Base-by-base conservation (phyloP, 441 rosid species). In the Euphorbia corollata region DNA sequence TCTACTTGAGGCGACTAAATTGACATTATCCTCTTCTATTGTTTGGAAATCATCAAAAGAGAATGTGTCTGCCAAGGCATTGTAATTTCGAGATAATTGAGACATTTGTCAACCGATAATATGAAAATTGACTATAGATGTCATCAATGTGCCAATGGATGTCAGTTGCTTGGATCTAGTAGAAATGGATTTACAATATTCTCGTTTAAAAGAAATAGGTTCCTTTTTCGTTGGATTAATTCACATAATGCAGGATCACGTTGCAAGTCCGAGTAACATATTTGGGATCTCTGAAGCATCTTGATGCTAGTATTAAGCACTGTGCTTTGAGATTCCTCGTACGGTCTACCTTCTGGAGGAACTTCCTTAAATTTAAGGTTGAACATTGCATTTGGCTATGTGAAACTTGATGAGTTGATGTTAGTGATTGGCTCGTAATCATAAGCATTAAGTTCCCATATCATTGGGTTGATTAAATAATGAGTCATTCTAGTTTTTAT, bases 171-270 rank as follows among this genome's bases (percentile, higher is more conserved):
- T 58, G 32, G 27, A 50, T 64, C 47, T 47, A 38, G 51, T 61
- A 51, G 22, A 41, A 63, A 6, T 43, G 4, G n/a, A 15, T 41
- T 13, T 39, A 23, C 1, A 0, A 19, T 38, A n/a, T 13, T 36
- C 60, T 54, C 0, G 32, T 1, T 24, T 67, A 0, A 56, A 55
- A 13, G 36, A 30, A 66, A 10, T 38, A 39, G 16, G 5, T 66
- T 3, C 24, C 22, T 45, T 41, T 1, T 56, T 32, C 8, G 12
- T 1, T 23, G 27, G 69, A 38, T 57, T 41, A 10, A 9, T 18
- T 15, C 23, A 34, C 23, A 22, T 30, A 55, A 66, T 55, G 70
- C 15, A 43, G 56, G 70, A 41, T 66, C 53, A 56, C 5, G 63
- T 41, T 56, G 41, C 64, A 38, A 45, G 64, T 59, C 43, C 36